These are phyloP conservation scores for Yamadazyma sp. DNA, from an alignment of 805 yeast genomes.

Conservation along the genomic window DNA sequence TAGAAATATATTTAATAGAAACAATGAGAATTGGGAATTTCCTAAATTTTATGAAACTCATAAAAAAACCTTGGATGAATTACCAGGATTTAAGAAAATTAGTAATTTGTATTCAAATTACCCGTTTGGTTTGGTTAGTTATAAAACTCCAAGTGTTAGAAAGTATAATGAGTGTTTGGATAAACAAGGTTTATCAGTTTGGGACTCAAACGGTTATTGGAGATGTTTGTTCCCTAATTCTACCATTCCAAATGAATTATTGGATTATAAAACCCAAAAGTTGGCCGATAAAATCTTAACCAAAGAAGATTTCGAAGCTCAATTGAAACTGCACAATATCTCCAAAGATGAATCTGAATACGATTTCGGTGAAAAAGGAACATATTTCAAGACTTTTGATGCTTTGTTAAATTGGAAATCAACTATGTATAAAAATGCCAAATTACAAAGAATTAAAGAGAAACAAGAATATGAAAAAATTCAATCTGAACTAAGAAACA, in stretches of 20 bases:
- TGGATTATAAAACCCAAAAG: constrained; percentile 23
- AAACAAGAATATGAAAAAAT: constrained; percentile 6
- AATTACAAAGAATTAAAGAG: constrained; percentile 27
- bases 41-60: constrained; percentile 14
- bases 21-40: constrained; percentile 12
- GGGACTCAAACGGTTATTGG: constrained; percentile 90
- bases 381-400: constrained; percentile 62
- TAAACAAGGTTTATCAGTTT: constrained; percentile 65
- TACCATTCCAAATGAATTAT: constrained; percentile 29
- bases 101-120: constrained; percentile 11
- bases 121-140: constrained; percentile 50
- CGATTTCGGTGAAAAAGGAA: constrained; percentile 49
- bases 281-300: constrained; percentile 37
- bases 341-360: constrained; percentile 13
- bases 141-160: constrained; percentile 55
- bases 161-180: constrained; percentile 63
- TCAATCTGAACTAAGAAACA: not conserved
- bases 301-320: constrained; percentile 56
- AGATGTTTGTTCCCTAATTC: constrained; percentile 77
- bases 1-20: constrained; percentile 1
- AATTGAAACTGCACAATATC: constrained; percentile 11
- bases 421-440: constrained; percentile 48
- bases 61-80: not conserved
- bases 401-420: constrained; percentile 66
- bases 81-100: constrained; percentile 1